phyloP scores from a whole-genome alignment of 2,329 filamentous ascomycete species.

The Pseudocercospora macadamiae region DNA sequence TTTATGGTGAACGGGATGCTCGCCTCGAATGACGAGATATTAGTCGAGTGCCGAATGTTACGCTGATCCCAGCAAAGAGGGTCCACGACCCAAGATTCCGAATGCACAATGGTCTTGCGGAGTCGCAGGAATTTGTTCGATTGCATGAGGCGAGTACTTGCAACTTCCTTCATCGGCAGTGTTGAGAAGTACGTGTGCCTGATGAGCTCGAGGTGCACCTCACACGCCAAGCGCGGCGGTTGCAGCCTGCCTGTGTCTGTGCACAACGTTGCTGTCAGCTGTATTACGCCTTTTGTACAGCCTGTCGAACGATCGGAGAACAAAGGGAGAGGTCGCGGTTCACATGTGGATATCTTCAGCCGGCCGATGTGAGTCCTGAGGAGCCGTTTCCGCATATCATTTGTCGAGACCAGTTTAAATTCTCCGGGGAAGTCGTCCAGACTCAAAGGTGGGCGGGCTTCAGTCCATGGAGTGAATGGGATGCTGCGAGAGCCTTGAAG shows the following conservation, averaged over 20 bases:
- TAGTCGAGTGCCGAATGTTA: background rate
- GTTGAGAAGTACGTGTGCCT: background rate
- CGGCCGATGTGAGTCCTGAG: background rate
- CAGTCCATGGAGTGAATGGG: background rate
- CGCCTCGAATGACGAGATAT: background rate
- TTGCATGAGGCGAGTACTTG: background rate
- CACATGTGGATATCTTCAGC: background rate
- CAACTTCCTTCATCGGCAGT: background rate
- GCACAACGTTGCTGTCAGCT: background rate
- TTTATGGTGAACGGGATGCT: background rate
- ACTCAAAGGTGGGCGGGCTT: background rate
- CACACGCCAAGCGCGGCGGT: constrained; percentile 6
- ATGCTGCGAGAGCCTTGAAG: background rate
- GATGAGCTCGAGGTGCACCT: constrained; percentile 2
- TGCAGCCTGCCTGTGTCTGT: background rate
- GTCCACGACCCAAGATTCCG: background rate
- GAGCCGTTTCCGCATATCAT: constrained; percentile 4
- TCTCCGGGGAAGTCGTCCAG: constrained; percentile 13
- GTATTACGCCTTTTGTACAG: background rate
- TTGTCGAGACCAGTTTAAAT: background rate
- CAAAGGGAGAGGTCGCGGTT: background rate
- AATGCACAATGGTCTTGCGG: background rate
- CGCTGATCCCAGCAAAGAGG: background rate
- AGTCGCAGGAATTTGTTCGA: background rate
- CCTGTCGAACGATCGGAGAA: background rate